Conservation (phyloP, 192 early-diverging fungal genomes). For the Mortierella hygrophila region DNA sequence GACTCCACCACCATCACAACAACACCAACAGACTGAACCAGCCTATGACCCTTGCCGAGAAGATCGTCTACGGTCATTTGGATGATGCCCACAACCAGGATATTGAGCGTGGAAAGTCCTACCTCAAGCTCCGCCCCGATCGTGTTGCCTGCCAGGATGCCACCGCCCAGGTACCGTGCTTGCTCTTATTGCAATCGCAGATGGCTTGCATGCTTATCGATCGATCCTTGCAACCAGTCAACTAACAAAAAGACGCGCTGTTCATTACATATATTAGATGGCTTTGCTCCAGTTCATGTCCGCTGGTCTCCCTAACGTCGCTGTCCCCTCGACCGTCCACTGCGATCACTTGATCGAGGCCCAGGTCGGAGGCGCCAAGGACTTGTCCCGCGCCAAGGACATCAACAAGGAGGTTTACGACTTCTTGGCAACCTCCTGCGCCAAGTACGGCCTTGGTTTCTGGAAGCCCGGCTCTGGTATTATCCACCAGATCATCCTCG, state of each 20-base stretch:
- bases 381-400: slow-evolving; percentile 86
- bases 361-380: slow-evolving; percentile 83
- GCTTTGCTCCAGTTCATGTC: slow-evolving; percentile 98
- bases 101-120: slow-evolving; percentile 91
- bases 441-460: slow-evolving; percentile 96
- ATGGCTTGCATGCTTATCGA: background rate
- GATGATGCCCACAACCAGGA: slow-evolving; percentile 96
- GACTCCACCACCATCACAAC: background rate
- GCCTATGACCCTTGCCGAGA: slow-evolving; percentile 96
- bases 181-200: no score
- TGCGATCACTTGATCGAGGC: slow-evolving; percentile 99
- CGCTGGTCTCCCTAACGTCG: slow-evolving; percentile 85
- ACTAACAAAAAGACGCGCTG: no score
- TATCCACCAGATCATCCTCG: slow-evolving; percentile 97
- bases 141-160: slow-evolving; percentile 99
- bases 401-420: slow-evolving; percentile 96
- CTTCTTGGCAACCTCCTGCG: slow-evolving; percentile 85
- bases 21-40: slow-evolving; percentile 76
- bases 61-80: slow-evolving; percentile 98
- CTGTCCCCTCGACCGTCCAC: slow-evolving; percentile 94
- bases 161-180: slow-evolving; percentile 79
- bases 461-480: slow-evolving; percentile 96
- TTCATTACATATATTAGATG: slow-evolving; percentile 65
- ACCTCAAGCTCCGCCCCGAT: slow-evolving; percentile 97
- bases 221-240: slow-evolving; percentile 91